Evolutionary conservation across 768 basidiomycete species (phyloP), one percentile per base, ranked within the genome.

Genomic region (Tylopilus felleus): DNA sequence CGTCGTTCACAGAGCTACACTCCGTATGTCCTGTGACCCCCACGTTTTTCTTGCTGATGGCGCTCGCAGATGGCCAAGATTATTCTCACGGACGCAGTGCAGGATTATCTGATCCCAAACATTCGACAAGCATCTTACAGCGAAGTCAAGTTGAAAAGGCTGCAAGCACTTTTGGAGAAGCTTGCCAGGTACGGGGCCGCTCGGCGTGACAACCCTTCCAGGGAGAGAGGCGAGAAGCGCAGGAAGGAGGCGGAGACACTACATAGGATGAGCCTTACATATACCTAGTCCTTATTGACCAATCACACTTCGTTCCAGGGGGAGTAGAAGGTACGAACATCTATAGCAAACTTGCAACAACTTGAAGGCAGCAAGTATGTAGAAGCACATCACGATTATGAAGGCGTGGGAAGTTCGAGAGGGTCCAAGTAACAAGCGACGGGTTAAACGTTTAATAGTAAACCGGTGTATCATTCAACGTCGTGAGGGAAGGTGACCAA

Each of bases 1-100:
- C 81, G 12, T 85, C 85, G 16, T 96, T 98, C 69, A 71, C 77
- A 21, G 93, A 96, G 68, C 74, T 98, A 55, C 88, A 86, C 47
- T 73, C 81, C 59, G 94, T 93, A 70, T 67, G 84, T 75, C 4
- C 22, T 47, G 51, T 28, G 4, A 23, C 13, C 19, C 28, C 33
- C 19, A 16, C 3, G 3, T 14, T 6, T 47, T 25, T 35, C 40
- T 25, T 19, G 25, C 31, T 67, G 33, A 62, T 23, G 51, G 27
- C 47, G 40, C 29, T 22, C 39, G 23, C 60, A 90, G 88, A 88
- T 84, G 56, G 77, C 80, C 35, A 82, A 88, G 39, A 83, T 97
- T 51, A 81, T 87, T 14, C 73, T 93, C 53, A 74, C 81, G 31
- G 83, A 92, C 62, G 78, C 80, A 1, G 84, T 96, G 19, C 83